These are phyloP conservation scores for Boletellus ananas DNA, from an alignment of 768 basidiomycete species.

Conservation along the genomic window DNA sequence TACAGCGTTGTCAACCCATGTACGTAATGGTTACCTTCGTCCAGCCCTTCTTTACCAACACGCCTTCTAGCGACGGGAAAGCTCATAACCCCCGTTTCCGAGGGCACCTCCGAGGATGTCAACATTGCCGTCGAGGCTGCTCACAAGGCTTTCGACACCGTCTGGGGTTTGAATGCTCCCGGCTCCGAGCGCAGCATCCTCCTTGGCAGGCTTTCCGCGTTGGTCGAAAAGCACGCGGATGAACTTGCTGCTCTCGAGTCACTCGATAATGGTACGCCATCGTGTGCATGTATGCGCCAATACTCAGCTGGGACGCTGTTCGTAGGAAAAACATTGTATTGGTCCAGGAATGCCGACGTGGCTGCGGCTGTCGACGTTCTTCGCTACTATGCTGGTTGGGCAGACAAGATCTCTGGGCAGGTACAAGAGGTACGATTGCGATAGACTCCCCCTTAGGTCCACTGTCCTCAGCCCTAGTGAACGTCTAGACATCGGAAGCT, in stretches of 20 bases:
- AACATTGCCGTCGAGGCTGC: conserved; percentile 72
- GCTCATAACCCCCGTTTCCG: conserved; percentile 49
- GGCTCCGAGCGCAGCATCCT: conserved; percentile 52
- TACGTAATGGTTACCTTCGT: conserved; percentile 18
- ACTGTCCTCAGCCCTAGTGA: not conserved
- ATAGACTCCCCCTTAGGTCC: too few species aligned
- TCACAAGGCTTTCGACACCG: conserved; percentile 53
- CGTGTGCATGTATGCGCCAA: not conserved
- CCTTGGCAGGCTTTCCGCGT: conserved; percentile 57
- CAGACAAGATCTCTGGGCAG: conserved; percentile 79
- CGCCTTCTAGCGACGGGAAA: conserved; percentile 56
- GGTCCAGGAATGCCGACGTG: conserved; percentile 50
- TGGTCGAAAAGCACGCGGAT: conserved; percentile 60
- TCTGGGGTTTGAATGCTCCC: conserved; percentile 64
- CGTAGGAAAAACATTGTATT: conserved; percentile 51
- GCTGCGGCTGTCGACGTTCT: conserved; percentile 34
- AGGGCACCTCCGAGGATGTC: conserved; percentile 66
- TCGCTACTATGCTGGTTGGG: conserved; percentile 86
- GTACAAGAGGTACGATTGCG: conserved; percentile 49
- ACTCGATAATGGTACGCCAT: conserved; percentile 53
- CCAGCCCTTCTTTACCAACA: not conserved
- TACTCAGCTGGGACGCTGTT: not conserved
- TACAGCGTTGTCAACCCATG: conserved; percentile 57
- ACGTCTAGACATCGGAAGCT: conserved; percentile 25
- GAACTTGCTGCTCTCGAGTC: conserved; percentile 72